Base-by-base conservation (phyloP, 495 filamentous ascomycete genomes). In the Recurvomyces mirabilis region DNA sequence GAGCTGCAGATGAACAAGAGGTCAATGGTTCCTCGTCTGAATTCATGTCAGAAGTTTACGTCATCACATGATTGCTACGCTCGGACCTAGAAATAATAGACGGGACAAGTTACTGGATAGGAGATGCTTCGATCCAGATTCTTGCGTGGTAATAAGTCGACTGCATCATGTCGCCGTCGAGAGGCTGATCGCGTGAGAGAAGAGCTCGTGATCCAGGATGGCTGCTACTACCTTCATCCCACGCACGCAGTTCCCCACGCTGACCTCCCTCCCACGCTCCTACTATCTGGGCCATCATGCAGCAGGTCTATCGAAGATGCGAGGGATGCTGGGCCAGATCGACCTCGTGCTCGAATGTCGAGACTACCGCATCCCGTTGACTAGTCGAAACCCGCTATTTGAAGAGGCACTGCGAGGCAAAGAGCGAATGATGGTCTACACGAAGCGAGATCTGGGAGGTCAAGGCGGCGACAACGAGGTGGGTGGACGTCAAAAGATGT, bases 221-320 rank as follows among this genome's bases (percentile, higher is more conserved):
- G n/a, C n/a, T n/a, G n/a, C n/a, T n/a, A n/a, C 52, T 42, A 34
- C 65, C 47, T 96, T 96, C 62, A 52, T 79, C 14, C 86, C 93
- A 1, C 84, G 91, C 43, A 58, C 63, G 30, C 60, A 65, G 7
- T 96, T 91, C 61, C 79, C 79, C 2, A 59, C 66, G 24, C 67
- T 78, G 58, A 72, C 80, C 42, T 75, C 75, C 25, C 77, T 96
- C 44, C 82, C 84, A 12, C 77, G 84, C 19, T 91, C 93, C 43
- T 99, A 95, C 68, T 99, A 81, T 70, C 76, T 96, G n/a, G 91
- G 91, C 44, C 91, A 99, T 61, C 91, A 99, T 68, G 70, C 73
- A 33, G 70, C 82, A 26, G 91, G 83, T n/a, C 68, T 96, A 17
- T 66, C 67, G 15, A 80, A 82, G 59, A 96, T 99, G 83, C 84